Evolutionary conservation across 768 basidiomycete genomes (phyloP), one percentile per base, ranked within the genome.

Genomic region (Boletus subparvulus): DNA sequence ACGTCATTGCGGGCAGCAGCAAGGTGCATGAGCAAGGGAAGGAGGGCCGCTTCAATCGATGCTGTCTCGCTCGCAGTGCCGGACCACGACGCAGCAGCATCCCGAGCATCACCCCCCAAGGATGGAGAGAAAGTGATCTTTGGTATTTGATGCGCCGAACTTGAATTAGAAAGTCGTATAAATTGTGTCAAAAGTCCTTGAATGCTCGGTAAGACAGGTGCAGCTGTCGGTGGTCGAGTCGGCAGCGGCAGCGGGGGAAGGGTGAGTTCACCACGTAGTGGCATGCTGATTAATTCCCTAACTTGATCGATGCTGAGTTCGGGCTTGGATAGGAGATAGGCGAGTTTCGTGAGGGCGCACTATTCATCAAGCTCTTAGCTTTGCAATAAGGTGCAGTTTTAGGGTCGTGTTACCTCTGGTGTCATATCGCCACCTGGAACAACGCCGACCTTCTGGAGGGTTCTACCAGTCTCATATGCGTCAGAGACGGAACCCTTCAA

Each of bases 371-470:
- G n/a, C 10, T 33, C 40, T 61, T 17, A 61, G 50, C 19, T 33
- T 39, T 14, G 39, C 43, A 16, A 43, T 12, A 14, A 33, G 42
- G 13, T 32, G 24, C 10, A 50, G 40, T 36, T 47, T 45, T 10
- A 40, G 16, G n/a, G 28, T 26, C 1, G 17, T 6, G 40, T 56
- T 56, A 91, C 92, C 83, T 96, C 93, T n/a, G 93, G 91, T 2
- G 94, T 97, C 94, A 96, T 95, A 70, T 97, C 94, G 28, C 83
- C 84, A 7, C 94, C 94, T 0, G 90, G 80, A 13, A 94, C 82
- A 19, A 95, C 87, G 0, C 94, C 93, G n/a, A 76, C 80, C 46
- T 83, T 79, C 35, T 85, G 74, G 21, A 94, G 76, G 3, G 82
- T 80, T 61, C 86, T 77, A 5, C 90, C 92, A 13, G 89, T 88